A percentile compares a stretch with the other conserved stretches of the same genome.
Conservation (phyloP, 805 yeast genomes). For the Teunomyces funiuensis region DNA sequence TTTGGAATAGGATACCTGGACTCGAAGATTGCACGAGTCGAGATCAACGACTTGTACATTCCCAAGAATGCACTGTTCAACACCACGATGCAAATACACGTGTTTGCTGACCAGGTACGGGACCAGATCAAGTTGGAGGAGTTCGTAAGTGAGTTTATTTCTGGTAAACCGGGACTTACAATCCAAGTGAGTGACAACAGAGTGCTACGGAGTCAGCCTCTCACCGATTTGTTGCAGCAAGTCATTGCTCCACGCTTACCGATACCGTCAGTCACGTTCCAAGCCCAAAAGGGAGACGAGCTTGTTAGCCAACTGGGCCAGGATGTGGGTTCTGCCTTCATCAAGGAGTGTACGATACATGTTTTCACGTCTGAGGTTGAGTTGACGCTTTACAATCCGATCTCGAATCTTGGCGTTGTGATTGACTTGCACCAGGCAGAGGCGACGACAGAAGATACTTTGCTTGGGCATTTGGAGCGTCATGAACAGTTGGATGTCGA, state of each 20-base stretch:
- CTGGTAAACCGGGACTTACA: conserved; percentile 32
- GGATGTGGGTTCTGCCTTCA: conserved; percentile 32
- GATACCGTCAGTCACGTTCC: conserved; percentile 26
- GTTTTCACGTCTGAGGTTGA: conserved; percentile 55
- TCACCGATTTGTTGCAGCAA: conserved; percentile 15
- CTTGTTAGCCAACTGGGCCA: background rate
- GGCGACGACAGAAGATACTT: conserved; percentile 48
- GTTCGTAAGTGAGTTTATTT: conserved; percentile 38
- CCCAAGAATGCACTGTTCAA: conserved; percentile 15
- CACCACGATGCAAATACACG: conserved; percentile 14
- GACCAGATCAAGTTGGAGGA: conserved; percentile 24
- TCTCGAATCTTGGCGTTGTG: conserved; percentile 45
- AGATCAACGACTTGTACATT: conserved; percentile 20
- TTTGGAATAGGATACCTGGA: conserved; percentile 4
- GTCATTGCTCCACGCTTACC: conserved; percentile 22
- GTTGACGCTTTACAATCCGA: conserved; percentile 54
- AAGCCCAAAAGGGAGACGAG: conserved; percentile 7
- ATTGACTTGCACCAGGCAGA: conserved; percentile 44
- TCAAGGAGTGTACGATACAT: conserved; percentile 53
- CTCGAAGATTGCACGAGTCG: background rate
- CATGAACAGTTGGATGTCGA: conserved; percentile 45
- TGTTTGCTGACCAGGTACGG: conserved; percentile 14
- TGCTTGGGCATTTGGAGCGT: conserved; percentile 45
- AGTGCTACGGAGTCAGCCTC: conserved; percentile 14
- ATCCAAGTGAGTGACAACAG: conserved; percentile 28